Evolutionary conservation across 1,284 basidiomycete species (phyloP).

Genomic region (Blastosporella zonata): DNA sequence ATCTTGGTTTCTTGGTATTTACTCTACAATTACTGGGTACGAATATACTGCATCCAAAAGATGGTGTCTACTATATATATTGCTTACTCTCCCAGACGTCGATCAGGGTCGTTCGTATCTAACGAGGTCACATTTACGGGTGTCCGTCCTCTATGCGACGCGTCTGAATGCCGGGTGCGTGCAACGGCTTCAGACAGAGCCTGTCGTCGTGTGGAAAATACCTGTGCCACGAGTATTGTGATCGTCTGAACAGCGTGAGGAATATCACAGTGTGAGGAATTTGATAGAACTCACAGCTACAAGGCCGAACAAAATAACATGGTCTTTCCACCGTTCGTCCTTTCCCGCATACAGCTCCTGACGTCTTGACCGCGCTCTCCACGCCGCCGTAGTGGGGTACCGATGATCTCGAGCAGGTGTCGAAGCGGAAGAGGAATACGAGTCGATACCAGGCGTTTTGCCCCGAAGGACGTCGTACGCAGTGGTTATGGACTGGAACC

Average conservation of each 20-base stretch:
- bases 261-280: slow-evolving; percentile 1
- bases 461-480: slow-evolving; percentile 49
- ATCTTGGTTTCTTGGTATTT: not conserved
- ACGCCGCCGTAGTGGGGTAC: slow-evolving; percentile 38
- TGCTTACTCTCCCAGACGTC: slow-evolving; percentile 10
- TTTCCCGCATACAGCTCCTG: slow-evolving; percentile 44
- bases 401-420: slow-evolving; percentile 24
- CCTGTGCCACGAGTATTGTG: slow-evolving; percentile 17
- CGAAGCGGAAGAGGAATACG: slow-evolving; percentile 4
- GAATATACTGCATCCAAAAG: not conserved
- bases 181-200: slow-evolving; percentile 18
- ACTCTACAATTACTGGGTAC: not conserved
- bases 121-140: slow-evolving; percentile 8
- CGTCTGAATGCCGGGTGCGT: slow-evolving; percentile 8
- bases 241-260: slow-evolving; percentile 25
- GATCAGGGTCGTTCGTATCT: slow-evolving; percentile 14
- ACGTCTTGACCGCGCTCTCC: slow-evolving; percentile 40
- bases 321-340: slow-evolving; percentile 59
- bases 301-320: slow-evolving; percentile 46
- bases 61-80: not conserved
- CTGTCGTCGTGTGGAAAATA: slow-evolving; percentile 19
- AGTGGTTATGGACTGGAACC: slow-evolving; percentile 49
- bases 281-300: slow-evolving; percentile 38
- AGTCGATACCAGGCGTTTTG: slow-evolving; percentile 23
- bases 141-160: not conserved